Evolutionary conservation across 2,329 filamentous ascomycete species (phyloP), one percentile per base, ranked within the genome.

Genomic region (Alternaria metachromatica): DNA sequence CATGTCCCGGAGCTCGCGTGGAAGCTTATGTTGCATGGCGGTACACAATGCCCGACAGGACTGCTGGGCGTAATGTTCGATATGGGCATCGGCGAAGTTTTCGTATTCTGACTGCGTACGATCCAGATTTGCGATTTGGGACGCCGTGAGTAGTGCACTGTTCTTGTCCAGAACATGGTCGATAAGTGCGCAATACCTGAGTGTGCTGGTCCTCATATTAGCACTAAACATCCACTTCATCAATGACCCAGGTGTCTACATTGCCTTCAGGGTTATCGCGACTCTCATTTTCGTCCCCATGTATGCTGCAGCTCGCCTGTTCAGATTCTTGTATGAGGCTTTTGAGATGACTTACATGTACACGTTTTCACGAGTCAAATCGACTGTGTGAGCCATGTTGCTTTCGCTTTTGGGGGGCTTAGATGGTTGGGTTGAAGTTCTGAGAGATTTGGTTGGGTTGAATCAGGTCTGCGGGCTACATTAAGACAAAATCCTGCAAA

Each of bases 401-500:
- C 37, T 41, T 41, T 41, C 37, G 37, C n/a, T 18, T 41, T 41
- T 18, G 15, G n/a, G 37, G n/a, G n/a, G 15, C 37, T 41, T 18
- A 18, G 37, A 41, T 41, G n/a, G 5, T 41, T 8, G 37, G 37
- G 37, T 37, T 37, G 33, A 37, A 37, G 33, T 37, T 37, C 33
- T 37, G 1, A 37, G 33, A 37, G 15, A 37, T 37, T 37, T 37
- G 33, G 33, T 37, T 37, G 15, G 33, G 33, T 37, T 37, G 2
- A 37, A 37, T 33, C 21, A 33, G 30, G 30, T 37, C 30, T 37
- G 33, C 33, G 0, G 33, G 8, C 33, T 37, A 37, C 33, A 37
- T 37, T n/a, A 9, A n/a, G 15, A 0, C 0, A n/a, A 9, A n/a
- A 37, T 0, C 8, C 0, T 37, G 33, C 7, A 37, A 37, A 9